Evolutionary conservation across 116 monocot species (phyloP).

Genomic region (Cymodocea nodosa): DNA sequence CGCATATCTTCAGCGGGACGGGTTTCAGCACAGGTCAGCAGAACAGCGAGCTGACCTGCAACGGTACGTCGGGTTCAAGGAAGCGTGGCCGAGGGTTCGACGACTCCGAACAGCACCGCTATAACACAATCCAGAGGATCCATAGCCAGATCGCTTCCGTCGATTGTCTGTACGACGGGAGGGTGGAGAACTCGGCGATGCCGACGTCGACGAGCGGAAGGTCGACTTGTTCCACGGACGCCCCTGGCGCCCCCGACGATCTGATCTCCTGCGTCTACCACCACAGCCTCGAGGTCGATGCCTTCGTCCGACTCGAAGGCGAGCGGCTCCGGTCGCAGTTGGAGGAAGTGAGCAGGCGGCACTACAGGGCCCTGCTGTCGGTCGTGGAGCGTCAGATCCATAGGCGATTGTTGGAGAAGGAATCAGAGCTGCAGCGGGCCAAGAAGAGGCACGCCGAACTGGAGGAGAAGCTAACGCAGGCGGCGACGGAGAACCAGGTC

Average conservation of each 20-base stretch:
- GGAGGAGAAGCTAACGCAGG: slow-evolving; percentile 37
- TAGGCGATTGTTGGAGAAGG: slow-evolving; percentile 28
- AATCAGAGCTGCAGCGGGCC: slow-evolving; percentile 36
- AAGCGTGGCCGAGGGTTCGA: slow-evolving; percentile 7
- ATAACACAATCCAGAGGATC: neutral
- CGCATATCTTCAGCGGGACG: neutral
- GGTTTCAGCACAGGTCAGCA: neutral
- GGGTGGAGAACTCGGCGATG: slow-evolving; percentile 13
- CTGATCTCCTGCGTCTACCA: slow-evolving; percentile 17
- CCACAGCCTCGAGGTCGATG: slow-evolving; percentile 38
- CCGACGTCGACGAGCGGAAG: slow-evolving; percentile 51
- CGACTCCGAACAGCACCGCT: neutral
- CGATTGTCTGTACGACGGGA: neutral
- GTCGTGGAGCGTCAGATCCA: slow-evolving; percentile 12
- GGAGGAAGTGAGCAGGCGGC: slow-evolving; percentile 31
- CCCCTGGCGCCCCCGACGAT: slow-evolving; percentile 1
- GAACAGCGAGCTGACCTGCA: slow-evolving; percentile 3
- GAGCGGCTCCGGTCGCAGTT: slow-evolving; percentile 34
- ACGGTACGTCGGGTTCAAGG: neutral
- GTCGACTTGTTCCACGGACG: neutral
- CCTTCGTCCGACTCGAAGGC: slow-evolving; percentile 40
- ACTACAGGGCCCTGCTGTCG: slow-evolving; percentile 19
- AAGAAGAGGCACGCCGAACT: slow-evolving; percentile 29
- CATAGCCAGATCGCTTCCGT: no score
- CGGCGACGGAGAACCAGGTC: slow-evolving; percentile 38